Evolutionary conservation across 225 moss, liverwort and hornwort species (phyloP).

Genomic region (Physcomitrium patens): DNA sequence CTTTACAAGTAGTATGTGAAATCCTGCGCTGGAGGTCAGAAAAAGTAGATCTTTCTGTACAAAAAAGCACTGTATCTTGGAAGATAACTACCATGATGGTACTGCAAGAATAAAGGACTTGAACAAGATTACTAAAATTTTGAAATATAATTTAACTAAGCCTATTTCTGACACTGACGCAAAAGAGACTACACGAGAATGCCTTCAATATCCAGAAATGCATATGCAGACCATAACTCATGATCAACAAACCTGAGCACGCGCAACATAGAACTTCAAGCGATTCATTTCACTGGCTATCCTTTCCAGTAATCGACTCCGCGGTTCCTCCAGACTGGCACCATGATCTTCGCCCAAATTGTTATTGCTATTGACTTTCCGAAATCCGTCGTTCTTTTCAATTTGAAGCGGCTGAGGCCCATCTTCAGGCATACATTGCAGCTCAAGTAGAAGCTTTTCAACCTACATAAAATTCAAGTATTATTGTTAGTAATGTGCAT

Average conservation of each 20-base stretch:
- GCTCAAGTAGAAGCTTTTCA: constrained; percentile 87
- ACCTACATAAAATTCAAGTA: constrained; percentile 54
- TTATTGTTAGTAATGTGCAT: constrained; percentile 10
- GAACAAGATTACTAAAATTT: too few relatives aligned
- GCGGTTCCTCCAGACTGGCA: constrained; percentile 73
- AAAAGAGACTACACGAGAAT: background rate
- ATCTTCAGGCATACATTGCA: constrained; percentile 85
- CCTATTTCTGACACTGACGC: background rate
- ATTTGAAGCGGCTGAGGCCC: constrained; percentile 53
- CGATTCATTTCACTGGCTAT: constrained; percentile 98
- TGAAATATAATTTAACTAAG: background rate
- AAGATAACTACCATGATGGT: too few relatives aligned
- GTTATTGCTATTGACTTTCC: constrained; percentile 54
- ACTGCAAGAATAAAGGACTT: too few relatives aligned
- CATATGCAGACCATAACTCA: constrained; percentile 1
- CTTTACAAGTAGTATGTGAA: background rate
- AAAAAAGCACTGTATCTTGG: background rate
- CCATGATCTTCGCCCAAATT: constrained; percentile 68
- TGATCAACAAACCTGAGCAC: constrained; percentile 68
- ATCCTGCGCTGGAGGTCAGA: background rate
- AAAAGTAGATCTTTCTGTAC: constrained; percentile 12
- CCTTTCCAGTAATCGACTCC: constrained; percentile 86
- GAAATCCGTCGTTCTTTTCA: constrained; percentile 44
- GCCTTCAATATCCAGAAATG: background rate
- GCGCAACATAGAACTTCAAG: constrained; percentile 88